phyloP scores from a whole-genome alignment of 129 eudicot genomes.

The Centella asiatica region DNA sequence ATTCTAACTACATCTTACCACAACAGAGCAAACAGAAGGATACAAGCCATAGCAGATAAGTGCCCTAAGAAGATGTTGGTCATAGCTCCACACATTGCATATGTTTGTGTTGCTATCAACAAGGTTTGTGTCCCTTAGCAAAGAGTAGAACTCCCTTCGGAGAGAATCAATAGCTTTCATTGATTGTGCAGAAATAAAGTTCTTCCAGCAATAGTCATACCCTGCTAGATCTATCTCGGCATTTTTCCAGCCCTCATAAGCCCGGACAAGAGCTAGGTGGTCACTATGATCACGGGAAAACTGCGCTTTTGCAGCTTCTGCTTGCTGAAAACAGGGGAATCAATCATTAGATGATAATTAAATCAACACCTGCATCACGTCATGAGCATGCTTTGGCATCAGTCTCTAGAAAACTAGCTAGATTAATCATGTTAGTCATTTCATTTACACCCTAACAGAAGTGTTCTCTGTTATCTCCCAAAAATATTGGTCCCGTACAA shows the following conservation, averaged over 20 bases:
- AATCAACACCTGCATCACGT: not conserved
- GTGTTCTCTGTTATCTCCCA: too few species aligned
- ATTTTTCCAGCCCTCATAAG: conserved; percentile 82
- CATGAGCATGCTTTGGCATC: not conserved
- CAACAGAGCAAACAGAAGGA: conserved; percentile 90
- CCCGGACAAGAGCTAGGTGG: conserved; percentile 91
- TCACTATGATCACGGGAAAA: conserved; percentile 73
- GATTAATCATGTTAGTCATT: too few species aligned
- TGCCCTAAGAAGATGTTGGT: conserved; percentile 71
- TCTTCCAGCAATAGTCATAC: conserved; percentile 90
- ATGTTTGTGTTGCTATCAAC: conserved; percentile 50
- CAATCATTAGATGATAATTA: not conserved
- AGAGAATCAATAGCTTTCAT: conserved; percentile 95
- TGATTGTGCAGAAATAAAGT: conserved; percentile 82
- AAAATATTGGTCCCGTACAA: too few species aligned
- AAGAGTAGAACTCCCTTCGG: conserved; percentile 58
- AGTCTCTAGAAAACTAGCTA: not conserved
- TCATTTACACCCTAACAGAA: too few species aligned
- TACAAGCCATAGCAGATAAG: conserved; percentile 89
- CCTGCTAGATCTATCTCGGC: conserved; percentile 65
- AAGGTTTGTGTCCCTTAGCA: conserved; percentile 70
- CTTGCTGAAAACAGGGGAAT: conserved; percentile 46
- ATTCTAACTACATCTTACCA: conserved; percentile 41
- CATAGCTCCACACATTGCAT: conserved; percentile 70
- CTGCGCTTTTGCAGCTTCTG: conserved; percentile 94